These are phyloP conservation scores for Hondaea fermentalgiana DNA, from an alignment of 108 stramenopile species.

Conservation along the genomic window DNA sequence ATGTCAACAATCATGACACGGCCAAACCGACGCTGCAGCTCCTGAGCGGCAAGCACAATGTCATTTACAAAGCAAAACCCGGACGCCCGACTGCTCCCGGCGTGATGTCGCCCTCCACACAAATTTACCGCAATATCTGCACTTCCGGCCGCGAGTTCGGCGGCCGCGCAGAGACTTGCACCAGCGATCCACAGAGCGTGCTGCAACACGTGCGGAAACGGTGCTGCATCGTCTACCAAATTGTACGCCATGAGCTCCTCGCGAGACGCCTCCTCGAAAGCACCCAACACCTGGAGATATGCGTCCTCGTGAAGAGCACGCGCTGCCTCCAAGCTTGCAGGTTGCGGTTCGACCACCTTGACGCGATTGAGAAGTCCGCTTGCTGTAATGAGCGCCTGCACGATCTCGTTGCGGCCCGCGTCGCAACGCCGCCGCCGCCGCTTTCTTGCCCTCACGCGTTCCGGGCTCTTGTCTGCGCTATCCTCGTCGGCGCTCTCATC, in stretches of 20 bases:
- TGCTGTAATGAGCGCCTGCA: background rate
- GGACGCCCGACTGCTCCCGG: background rate
- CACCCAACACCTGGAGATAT: background rate
- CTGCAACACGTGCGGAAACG: background rate
- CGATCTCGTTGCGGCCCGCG: background rate
- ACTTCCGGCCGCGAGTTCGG: background rate
- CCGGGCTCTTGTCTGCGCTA: too few species aligned
- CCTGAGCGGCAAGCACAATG: background rate
- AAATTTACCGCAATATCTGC: background rate
- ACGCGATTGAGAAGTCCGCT: background rate
- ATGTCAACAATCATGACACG: slow-evolving; percentile 12
- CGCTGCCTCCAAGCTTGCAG: background rate
- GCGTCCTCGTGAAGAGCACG: background rate
- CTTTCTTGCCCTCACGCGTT: background rate
- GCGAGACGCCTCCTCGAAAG: background rate
- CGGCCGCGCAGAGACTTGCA: background rate
- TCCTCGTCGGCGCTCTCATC: too few species aligned
- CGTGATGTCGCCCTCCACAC: slow-evolving; percentile 18
- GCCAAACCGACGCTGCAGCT: background rate
- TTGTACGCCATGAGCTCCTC: background rate
- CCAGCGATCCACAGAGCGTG: background rate
- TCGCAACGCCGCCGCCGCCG: background rate
- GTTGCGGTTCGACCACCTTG: background rate
- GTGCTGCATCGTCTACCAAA: background rate
- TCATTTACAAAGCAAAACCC: slow-evolving; percentile 23